Base-by-base conservation (phyloP, 306 rosid species). In the Cicer pinnatifidum region DNA sequence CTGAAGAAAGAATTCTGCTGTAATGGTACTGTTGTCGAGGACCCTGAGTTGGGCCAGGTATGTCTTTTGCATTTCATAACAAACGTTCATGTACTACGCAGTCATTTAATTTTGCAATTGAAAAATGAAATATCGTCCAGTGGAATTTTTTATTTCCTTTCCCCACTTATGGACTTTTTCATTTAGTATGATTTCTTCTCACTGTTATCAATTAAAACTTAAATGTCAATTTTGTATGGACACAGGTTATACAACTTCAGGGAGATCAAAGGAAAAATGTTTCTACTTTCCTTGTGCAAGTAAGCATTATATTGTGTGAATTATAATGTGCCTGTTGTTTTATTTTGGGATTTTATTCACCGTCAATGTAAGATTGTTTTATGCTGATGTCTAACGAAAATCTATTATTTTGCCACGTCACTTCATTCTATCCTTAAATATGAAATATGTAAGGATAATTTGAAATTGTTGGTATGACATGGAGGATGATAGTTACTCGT, bases 221-320 rank as follows among this genome's bases (percentile, higher is more conserved):
- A 63, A 69, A 39, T 48, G 15, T 61, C 1, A 28, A 7, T 70
- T 11, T 16, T 67, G 39, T 58, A 17, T 82, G 78, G 44, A 64
- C 81, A 50, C 76, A 83, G 89, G 89, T 86, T 66, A 86, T 86
- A 78, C 89, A 86, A 50, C 89, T 86, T 75, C 89, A 86, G 84
- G 89, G 89, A 41, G 89, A 86, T 83, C 89, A 86, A 75, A 72
- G 89, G 43, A 86, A 86, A 78, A 86, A 86, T 69, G 85, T 81
- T 62, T 83, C 87, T 52, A 81, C 89, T 59, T 86, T 86, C 77
- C 89, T 86, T 78, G 89, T 83, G 78, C 89, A 86, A 83, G 89
- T 86, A 52, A 44, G 61, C 56, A 40, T 68, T 48, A 13, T 53
- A 56, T 11, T 67, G 12, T 52, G 6, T 5, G 62, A 20, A 38